These are phyloP conservation scores for Lenwebbia sp. DNA, from an alignment of 345 rosid genomes.

Conservation along the genomic window DNA sequence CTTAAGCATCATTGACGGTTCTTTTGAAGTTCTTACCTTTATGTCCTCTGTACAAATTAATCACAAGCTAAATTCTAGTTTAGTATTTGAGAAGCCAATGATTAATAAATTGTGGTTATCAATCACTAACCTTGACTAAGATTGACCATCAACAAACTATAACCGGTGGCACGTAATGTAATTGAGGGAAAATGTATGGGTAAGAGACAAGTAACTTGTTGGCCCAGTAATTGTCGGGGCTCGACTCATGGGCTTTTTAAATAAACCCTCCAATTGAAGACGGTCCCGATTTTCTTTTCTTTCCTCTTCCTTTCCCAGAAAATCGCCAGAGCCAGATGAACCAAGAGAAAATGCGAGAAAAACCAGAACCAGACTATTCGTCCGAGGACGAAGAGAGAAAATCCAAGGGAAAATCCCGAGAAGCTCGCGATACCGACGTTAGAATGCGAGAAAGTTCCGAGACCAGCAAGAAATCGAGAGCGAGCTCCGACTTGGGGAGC, in stretches of 20 bases:
- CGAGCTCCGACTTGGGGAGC: constrained; percentile 7
- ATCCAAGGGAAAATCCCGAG: background rate
- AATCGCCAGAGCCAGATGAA: background rate
- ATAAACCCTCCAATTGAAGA: background rate
- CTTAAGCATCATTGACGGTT: background rate
- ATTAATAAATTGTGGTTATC: background rate
- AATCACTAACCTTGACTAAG: background rate
- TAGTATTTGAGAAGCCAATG: background rate
- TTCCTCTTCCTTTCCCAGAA: background rate
- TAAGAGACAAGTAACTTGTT: background rate
- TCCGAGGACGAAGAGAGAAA: background rate
- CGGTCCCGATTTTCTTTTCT: background rate
- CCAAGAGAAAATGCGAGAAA: background rate
- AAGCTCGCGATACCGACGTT: background rate
- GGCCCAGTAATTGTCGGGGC: background rate
- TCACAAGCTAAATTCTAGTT: background rate
- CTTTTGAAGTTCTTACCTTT: background rate
- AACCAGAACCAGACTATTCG: background rate
- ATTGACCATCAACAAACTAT: background rate
- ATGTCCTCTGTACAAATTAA: background rate
- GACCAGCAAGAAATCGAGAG: constrained; percentile 9
- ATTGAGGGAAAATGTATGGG: background rate
- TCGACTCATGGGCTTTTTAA: background rate
- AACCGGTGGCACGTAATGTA: background rate
- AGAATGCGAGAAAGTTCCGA: background rate